Percentiles rank a stretch among this genome's conserved stretches.
Conservation (phyloP, 371 early-diverging fungal genomes). For the Haplosporangium sp. region DNA sequence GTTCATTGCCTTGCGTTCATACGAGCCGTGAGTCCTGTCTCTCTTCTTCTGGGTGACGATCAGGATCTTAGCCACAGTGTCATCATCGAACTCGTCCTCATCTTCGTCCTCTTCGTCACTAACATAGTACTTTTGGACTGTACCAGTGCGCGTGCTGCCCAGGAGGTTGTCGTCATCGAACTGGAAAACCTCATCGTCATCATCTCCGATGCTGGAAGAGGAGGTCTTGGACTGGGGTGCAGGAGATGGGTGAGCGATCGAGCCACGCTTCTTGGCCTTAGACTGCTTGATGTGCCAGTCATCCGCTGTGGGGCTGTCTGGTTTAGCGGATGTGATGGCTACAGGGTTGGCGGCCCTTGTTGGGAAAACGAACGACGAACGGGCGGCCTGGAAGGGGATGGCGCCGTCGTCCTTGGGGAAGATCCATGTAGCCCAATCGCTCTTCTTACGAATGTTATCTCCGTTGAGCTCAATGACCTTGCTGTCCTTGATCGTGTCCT, state of each 20-base stretch:
- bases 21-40: conserved; percentile 77
- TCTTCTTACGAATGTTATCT: conserved; percentile 73
- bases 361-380: conserved; percentile 31
- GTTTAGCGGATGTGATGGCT: conserved; percentile 18
- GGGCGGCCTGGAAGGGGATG: conserved; percentile 24
- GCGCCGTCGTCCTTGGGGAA: conserved; percentile 64
- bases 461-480: conserved; percentile 68
- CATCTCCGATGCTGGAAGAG: conserved; percentile 39
- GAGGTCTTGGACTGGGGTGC: conserved; percentile 10
- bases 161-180: conserved; percentile 80
- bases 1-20: conserved; percentile 85
- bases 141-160: conserved; percentile 62
- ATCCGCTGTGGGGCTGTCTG: conserved; percentile 38
- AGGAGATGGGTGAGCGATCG: conserved; percentile 36
- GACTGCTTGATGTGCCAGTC: conserved; percentile 48
- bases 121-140: conserved; percentile 72
- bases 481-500: conserved; percentile 68
- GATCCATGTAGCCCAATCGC: conserved; percentile 86
- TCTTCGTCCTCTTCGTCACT: conserved; percentile 76
- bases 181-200: conserved; percentile 82
- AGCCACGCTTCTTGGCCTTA: conserved; percentile 41
- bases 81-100: conserved; percentile 87
- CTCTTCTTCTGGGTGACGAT: conserved; percentile 91
- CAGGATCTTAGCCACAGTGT: conserved; percentile 85
- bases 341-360: conserved; percentile 29